These are phyloP conservation scores for Candida succiphila DNA, from an alignment of 805 yeast genomes.

Conservation along the genomic window DNA sequence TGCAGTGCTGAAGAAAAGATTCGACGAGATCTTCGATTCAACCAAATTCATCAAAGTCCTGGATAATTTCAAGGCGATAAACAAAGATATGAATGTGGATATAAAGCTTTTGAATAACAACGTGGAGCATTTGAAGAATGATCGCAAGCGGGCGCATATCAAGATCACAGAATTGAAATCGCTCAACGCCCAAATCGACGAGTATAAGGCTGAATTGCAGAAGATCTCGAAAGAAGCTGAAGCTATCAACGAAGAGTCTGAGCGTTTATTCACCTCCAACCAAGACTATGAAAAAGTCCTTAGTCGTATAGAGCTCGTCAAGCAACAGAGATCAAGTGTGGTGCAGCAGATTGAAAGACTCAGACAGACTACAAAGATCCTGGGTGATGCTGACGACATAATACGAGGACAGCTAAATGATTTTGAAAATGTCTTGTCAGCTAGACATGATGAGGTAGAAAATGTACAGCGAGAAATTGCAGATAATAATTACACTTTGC, in stretches of 20 bases:
- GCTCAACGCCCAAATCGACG: conserved; percentile 32
- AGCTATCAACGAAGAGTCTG: conserved; percentile 45
- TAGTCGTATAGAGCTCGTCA: conserved; percentile 49
- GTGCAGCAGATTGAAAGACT: conserved; percentile 44
- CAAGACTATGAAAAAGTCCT: conserved; percentile 73
- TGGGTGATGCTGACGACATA: conserved; percentile 34
- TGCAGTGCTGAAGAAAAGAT: conserved; percentile 74
- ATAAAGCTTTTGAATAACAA: conserved; percentile 69
- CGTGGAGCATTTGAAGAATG: conserved; percentile 66
- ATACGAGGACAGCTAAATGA: conserved; percentile 29
- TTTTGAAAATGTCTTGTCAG: conserved; percentile 23
- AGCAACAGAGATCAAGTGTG: conserved; percentile 34
- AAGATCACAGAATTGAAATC: conserved; percentile 37
- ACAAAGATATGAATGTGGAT: conserved; percentile 70
- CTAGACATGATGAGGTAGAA: conserved; percentile 14
- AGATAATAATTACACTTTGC: conserved; percentile 3
- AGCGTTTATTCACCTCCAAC: conserved; percentile 58
- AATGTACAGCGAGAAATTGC: conserved; percentile 10
- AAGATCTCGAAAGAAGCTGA: conserved; percentile 39
- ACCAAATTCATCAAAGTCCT: conserved; percentile 85
- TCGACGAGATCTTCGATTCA: conserved; percentile 96
- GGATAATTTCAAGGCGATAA: conserved; percentile 63
- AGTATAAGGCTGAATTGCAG: conserved; percentile 37
- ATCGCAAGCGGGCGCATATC: conserved; percentile 60
- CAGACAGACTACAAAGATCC: conserved; percentile 30